These are phyloP conservation scores for Cytospora paraplurivora DNA, from an alignment of 2,329 filamentous ascomycete genomes.

Conservation along the genomic window DNA sequence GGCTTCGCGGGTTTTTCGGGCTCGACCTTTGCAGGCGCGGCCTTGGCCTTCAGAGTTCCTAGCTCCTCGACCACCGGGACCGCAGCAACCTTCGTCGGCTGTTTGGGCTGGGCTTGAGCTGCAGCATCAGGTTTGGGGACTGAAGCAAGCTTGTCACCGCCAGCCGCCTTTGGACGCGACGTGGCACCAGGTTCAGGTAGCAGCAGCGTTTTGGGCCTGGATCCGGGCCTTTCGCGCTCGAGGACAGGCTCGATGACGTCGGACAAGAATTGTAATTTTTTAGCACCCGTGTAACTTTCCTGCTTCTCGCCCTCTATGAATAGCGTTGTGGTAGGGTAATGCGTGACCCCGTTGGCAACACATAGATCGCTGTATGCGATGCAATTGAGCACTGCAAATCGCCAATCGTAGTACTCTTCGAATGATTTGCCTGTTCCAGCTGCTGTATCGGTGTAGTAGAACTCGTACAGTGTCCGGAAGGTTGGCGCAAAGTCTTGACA, in stretches of 20 bases:
- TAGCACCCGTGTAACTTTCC: slow-evolving; percentile 66
- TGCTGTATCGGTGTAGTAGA: slow-evolving; percentile 84
- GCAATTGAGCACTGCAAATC: slow-evolving; percentile 86
- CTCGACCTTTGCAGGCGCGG: slow-evolving; percentile 39
- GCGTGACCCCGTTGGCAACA: slow-evolving; percentile 62
- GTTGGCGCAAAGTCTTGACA: slow-evolving; percentile 79
- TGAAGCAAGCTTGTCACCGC: slow-evolving; percentile 23
- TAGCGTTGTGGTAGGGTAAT: slow-evolving; percentile 76
- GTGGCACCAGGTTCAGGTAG: slow-evolving; percentile 73
- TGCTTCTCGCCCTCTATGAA: slow-evolving; percentile 76
- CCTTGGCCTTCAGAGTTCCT: slow-evolving; percentile 20
- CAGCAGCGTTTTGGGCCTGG: slow-evolving; percentile 66
- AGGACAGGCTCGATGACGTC: slow-evolving; percentile 74
- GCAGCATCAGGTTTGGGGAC: slow-evolving; percentile 20
- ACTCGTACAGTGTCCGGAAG: slow-evolving; percentile 93
- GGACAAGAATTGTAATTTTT: slow-evolving; percentile 67
- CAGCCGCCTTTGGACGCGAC: slow-evolving; percentile 28
- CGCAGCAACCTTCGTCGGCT: slow-evolving; percentile 37
- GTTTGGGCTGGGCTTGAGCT: slow-evolving; percentile 35
- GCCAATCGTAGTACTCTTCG: slow-evolving; percentile 82
- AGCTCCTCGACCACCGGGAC: slow-evolving; percentile 23
- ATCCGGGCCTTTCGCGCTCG: slow-evolving; percentile 78
- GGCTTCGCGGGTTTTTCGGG: slow-evolving; percentile 54
- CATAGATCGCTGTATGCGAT: slow-evolving; percentile 81
- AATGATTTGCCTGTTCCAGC: slow-evolving; percentile 64